Base-by-base conservation (phyloP, 108 stramenopile genomes). In the Cylindrotheca closterium region DNA sequence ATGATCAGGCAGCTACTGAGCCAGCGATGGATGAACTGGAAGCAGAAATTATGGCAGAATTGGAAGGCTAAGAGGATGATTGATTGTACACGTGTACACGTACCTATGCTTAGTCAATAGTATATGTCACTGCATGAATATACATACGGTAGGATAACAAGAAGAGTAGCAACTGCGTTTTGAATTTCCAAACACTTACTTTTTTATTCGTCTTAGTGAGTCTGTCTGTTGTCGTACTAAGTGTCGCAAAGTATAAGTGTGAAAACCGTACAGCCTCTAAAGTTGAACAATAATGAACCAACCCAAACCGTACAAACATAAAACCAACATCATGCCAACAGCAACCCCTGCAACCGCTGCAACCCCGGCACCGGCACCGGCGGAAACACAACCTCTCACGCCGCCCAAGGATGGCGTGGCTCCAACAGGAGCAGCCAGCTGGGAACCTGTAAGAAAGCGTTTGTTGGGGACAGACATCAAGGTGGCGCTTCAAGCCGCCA, bases 11-110 rank as follows among this genome's bases (percentile, higher is more conserved):
- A 57, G 55, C 71, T 18, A 65, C 32, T 19, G 75, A 75, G 47
- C 75, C 58, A 32, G 82, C 73, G 46, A 50, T 89, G 33, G 93
- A 91, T 71, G 89, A 91, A 47, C 70, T 94, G 46, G 93, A 94
- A 57, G 93, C 93, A 17, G 93, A 94, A 60, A 94, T 94, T 72
- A 85, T 86, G 31, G 77, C 81, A 31, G 93, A 86, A 28, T 67
- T 94, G 33, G 89, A 79, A 61, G 89, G 86, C 73, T 92, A 60
- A 55, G 56, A 21, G 17, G 12, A 46, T 17, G 42, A 45, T 45
- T 45, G 42, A 15, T 15, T 7, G 12, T 15, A 45, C 7, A 15
- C 15, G 42, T 45, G 42, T 12, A 12, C 42, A 12, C 42, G 42
- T 45, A 45, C 42, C 42, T 12, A 7, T 45, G 42, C 42, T 45